Evolutionary conservation across 495 filamentous ascomycete genomes (phyloP), one percentile per base, ranked within the genome.

Genomic region (Penicillium nucicola): DNA sequence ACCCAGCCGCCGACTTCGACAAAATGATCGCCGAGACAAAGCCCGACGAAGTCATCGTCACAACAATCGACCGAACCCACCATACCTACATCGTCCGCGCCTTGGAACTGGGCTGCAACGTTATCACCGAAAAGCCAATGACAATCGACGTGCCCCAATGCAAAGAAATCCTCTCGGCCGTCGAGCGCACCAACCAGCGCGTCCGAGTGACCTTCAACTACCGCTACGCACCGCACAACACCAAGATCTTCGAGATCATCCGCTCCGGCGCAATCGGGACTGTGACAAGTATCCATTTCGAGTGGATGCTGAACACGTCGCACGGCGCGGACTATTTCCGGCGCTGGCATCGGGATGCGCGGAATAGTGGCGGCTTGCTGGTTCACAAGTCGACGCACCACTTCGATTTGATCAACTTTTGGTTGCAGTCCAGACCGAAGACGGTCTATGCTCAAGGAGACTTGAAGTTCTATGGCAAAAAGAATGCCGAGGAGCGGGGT

Each of bases 281-380:
- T 15, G 72, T 82, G 0, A 75, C 73, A 13, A 77, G 74, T 10
- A 75, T 84, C 36, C 80, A 81, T 56, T 82, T 84, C 50, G 78
- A 82, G 55, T 82, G 79, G 79, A 67, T 81, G 59, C 71, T 84
- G 23, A 79, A 84, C 57, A 81, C 78, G 5, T 70, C 69, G 11
- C 80, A 84, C 58, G 80, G 80, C 11, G 79, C 79, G 0, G 79
- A 84, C 52, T 82, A 80, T 62, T 82, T 82, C 64, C 78, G 79
- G 20, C 78, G 80, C 13, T 82, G 80, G 80, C 79, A 84, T 58
- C 77, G 79, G 7, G 79, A 84, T 62, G 76, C 73, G 57, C 66
- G 69, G 28, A 83, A 82, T 59, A 77, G 74, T 51, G 79, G 79
- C 35, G 80, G 79, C 4, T 60, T 82, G 45, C 39, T 70, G 14